These are phyloP conservation scores for Lactifluus volemus DNA, from an alignment of 768 basidiomycete genomes.

Conservation along the genomic window DNA sequence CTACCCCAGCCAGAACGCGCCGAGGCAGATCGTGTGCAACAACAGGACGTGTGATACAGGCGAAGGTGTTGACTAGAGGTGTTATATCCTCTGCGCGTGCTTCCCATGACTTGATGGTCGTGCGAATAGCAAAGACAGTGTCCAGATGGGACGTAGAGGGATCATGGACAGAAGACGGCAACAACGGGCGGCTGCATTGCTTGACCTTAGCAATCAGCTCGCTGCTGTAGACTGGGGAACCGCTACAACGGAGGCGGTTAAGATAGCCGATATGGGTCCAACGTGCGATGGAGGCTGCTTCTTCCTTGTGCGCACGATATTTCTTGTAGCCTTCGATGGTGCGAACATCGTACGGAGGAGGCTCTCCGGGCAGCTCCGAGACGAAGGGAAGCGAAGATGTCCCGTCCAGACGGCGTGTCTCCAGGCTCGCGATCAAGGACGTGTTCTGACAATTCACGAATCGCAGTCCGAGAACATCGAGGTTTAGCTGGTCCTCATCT, in stretches of 20 bases:
- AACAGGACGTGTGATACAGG: conserved; percentile 71
- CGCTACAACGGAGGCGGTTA: conserved; percentile 61
- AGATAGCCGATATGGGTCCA: conserved; percentile 68
- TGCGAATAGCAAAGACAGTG: conserved; percentile 33
- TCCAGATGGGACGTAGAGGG: conserved; percentile 32
- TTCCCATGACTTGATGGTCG: conserved; percentile 54
- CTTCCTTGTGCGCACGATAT: conserved; percentile 37
- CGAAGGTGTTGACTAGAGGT: conserved; percentile 54
- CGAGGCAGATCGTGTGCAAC: conserved; percentile 68
- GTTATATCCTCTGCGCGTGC: conserved; percentile 49
- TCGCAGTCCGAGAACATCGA: conserved; percentile 56
- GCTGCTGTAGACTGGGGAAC: conserved; percentile 28
- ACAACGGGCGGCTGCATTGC: conserved; percentile 36
- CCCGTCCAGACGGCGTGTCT: conserved; percentile 51
- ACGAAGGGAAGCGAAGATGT: conserved; percentile 45
- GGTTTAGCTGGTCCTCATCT: conserved; percentile 44
- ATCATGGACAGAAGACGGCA: conserved; percentile 43
- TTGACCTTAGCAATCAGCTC: conserved; percentile 32
- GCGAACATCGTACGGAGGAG: conserved; percentile 65
- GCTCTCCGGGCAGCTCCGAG: conserved; percentile 47
- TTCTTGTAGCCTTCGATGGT: conserved; percentile 65
- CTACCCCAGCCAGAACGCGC: conserved; percentile 45
- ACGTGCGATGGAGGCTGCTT: conserved; percentile 42
- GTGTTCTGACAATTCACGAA: conserved; percentile 50
- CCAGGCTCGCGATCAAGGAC: conserved; percentile 44